phyloP scores from a whole-genome alignment of 23 red algal species.

The Gracilaria vermiculophylla region DNA sequence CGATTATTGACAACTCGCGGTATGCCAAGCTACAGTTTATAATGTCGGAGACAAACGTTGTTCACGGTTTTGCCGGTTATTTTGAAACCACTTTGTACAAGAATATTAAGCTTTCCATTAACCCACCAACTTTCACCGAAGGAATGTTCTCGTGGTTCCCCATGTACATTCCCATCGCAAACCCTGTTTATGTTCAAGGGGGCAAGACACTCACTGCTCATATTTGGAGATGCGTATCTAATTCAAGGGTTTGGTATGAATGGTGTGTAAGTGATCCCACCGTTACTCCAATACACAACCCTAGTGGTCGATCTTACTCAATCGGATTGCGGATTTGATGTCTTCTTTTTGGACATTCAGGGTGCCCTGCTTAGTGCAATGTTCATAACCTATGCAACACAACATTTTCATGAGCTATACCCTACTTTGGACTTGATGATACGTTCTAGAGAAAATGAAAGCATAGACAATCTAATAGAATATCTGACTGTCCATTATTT shows the following conservation, averaged over 20 bases:
- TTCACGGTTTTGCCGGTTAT: conserved; percentile 94
- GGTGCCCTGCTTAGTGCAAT: not conserved
- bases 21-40: conserved; percentile 52
- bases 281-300: conserved; percentile 71
- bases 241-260: conserved; percentile 68
- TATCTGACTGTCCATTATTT: not conserved
- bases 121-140: conserved; percentile 60
- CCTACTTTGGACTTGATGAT: not conserved
- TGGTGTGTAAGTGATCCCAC: conserved; percentile 67
- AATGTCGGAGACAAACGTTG: conserved; percentile 64
- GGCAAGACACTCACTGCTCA: conserved; percentile 60
- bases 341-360: not conserved
- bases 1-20: conserved; percentile 56
- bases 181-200: conserved; percentile 65
- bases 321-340: conserved; percentile 29
- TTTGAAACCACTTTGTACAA: conserved; percentile 87
- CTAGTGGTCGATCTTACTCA: conserved; percentile 56
- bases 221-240: conserved; percentile 62
- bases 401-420: not conserved
- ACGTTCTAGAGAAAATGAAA: not conserved
- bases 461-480: not conserved
- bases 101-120: conserved; percentile 71
- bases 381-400: not conserved
- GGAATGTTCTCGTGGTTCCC: conserved; percentile 93
- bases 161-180: conserved; percentile 71